Conservation (phyloP, 2,329 filamentous ascomycete genomes). For the Fusarium redolens region DNA sequence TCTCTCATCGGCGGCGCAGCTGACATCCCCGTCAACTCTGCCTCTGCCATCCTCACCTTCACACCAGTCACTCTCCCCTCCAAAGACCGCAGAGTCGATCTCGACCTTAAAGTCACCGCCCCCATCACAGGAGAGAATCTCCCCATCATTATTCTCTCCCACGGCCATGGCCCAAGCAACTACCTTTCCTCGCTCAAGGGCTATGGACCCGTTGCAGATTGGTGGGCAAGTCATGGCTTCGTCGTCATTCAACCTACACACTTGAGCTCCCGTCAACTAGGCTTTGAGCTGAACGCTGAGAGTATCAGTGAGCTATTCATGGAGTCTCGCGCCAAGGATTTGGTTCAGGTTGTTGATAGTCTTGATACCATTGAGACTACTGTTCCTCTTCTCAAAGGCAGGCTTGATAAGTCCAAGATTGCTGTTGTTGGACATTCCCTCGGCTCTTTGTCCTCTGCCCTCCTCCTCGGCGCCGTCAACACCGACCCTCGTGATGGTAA, state of each 20-base stretch:
- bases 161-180: slow-evolving; percentile 44
- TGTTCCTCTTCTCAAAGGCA: slow-evolving; percentile 37
- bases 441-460: slow-evolving; percentile 30
- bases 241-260: slow-evolving; percentile 46
- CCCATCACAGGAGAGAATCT: slow-evolving; percentile 27
- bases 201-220: slow-evolving; percentile 41
- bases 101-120: slow-evolving; percentile 41
- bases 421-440: slow-evolving; percentile 44
- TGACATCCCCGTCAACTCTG: slow-evolving; percentile 33
- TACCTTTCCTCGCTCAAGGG: slow-evolving; percentile 43
- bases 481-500: slow-evolving; percentile 36
- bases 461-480: slow-evolving; percentile 39
- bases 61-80: slow-evolving; percentile 38
- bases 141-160: slow-evolving; percentile 43
- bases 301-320: slow-evolving; percentile 35
- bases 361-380: slow-evolving; percentile 39
- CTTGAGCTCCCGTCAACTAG: slow-evolving; percentile 37
- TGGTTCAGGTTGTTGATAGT: slow-evolving; percentile 39
- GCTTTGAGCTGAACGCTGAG: not conserved
- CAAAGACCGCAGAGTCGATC: slow-evolving; percentile 32
- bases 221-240: slow-evolving; percentile 45
- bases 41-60: slow-evolving; percentile 37
- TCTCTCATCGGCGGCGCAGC: slow-evolving; percentile 39
- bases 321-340: slow-evolving; percentile 37
- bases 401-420: slow-evolving; percentile 40